Evolutionary conservation across 768 basidiomycete genomes (phyloP), one percentile per base, ranked within the genome.

Genomic region (Tricholoma saponaceum): DNA sequence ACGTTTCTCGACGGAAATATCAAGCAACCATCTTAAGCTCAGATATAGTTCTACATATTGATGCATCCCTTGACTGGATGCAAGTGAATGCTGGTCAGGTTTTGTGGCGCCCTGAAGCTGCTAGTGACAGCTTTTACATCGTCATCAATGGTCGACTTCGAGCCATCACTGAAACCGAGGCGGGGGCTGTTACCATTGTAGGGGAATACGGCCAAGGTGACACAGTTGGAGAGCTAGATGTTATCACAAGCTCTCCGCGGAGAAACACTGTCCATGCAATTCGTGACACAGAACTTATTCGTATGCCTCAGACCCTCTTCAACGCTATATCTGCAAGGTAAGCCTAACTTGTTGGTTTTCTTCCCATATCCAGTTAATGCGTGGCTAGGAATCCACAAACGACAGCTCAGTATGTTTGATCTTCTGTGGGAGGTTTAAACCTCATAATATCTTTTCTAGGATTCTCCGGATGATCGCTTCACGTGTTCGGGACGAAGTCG

Each of bases 141-240:
- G 97, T 96, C 60, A 92, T 96, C 69, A 96, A 98, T 67, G 97
- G 97, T 51, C 94, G 97, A 63, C 75, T 99, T 16, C 85, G 97
- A 60, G 91, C 94, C 2, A 88, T 98, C 58, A 80, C 84, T 13
- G 95, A 98, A 66, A 84, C 83, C 22, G 85, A 89, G 25, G 79
- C 76, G 26, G 92, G 90, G 5, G 85, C 80, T 33, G 86, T 96
- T 35, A 82, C 82, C 9, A 95, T 98, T 50, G 79, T 89, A 2
- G 92, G 86, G 7, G 97, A 99, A 75, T 96, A 96, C 66, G 97
- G 97, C 37, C 95, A 98, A 71, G 95, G 95, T 9, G 96, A 98
- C 66, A 91, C 92, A 0, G 94, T 98, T 51, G 97, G 97, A 23
- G 97, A 99, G 71, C 79, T 99, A 12, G 97, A 98, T 69, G 97